Evolutionary conservation across 2,329 filamentous ascomycete species (phyloP).

Genomic region (Monilinia laxa): DNA sequence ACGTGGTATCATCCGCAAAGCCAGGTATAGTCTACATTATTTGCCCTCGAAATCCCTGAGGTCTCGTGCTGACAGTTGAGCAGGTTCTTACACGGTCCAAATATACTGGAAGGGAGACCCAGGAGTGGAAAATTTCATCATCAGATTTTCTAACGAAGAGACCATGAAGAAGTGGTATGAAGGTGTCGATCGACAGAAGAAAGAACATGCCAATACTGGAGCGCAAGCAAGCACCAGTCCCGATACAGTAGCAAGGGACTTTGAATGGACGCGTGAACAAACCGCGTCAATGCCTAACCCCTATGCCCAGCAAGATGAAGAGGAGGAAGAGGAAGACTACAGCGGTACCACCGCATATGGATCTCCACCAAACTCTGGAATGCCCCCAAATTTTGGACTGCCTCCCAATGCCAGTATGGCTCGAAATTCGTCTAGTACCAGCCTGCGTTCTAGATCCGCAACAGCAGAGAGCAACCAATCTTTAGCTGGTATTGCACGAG

Average conservation of each 20-base stretch:
- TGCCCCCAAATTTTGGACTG: conserved; percentile 16
- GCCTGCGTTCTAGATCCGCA: conserved; percentile 71
- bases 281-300: conserved; percentile 73
- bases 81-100: conserved; percentile 90
- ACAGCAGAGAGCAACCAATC: conserved; percentile 69
- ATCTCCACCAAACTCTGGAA: conserved; percentile 43
- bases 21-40: conserved; percentile 61
- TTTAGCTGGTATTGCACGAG: conserved; percentile 55
- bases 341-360: conserved; percentile 38
- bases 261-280: conserved; percentile 74
- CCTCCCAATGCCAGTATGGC: conserved; percentile 53
- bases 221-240: conserved; percentile 48
- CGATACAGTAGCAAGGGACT: conserved; percentile 56
- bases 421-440: conserved; percentile 71
- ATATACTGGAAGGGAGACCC: conserved; percentile 99
- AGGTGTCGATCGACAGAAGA: conserved; percentile 75
- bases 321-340: conserved; percentile 59
- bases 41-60: neutral
- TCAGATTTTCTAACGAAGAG: conserved; percentile 89
- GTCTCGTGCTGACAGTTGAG: conserved; percentile 36
- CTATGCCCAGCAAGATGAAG: conserved; percentile 65
- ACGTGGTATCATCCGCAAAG: conserved; percentile 83
- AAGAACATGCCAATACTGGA: conserved; percentile 55
- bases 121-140: conserved; percentile 92
- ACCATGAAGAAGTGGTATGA: conserved; percentile 88